Evolutionary conservation across 768 basidiomycete genomes (phyloP).

Genomic region (Naganishia vaughanmartiniae): DNA sequence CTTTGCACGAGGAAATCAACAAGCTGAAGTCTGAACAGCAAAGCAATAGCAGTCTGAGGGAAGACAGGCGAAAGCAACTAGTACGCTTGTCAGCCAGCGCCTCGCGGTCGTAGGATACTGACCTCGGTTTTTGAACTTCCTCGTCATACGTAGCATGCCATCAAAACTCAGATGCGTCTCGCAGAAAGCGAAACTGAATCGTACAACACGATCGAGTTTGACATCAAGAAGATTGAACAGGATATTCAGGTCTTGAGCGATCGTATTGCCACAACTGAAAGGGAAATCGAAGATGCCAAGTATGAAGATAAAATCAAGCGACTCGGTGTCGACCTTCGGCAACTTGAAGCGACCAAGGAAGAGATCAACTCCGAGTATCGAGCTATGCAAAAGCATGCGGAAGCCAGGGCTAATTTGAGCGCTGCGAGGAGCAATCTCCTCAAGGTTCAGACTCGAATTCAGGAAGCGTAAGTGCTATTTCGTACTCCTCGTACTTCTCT

Average conservation of each 20-base stretch:
- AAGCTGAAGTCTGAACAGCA: slow-evolving; percentile 61
- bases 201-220: slow-evolving; percentile 48
- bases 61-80: slow-evolving; percentile 26
- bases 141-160: not conserved
- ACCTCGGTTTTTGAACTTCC: not conserved
- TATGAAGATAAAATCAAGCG: slow-evolving; percentile 47
- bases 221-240: slow-evolving; percentile 58
- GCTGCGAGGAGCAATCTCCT: slow-evolving; percentile 69
- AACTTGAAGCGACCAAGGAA: slow-evolving; percentile 69
- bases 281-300: slow-evolving; percentile 43
- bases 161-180: not conserved
- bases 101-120: not conserved
- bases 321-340: slow-evolving; percentile 54
- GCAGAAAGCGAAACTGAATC: slow-evolving; percentile 43
- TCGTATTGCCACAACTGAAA: slow-evolving; percentile 34
- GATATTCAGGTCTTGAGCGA: slow-evolving; percentile 39
- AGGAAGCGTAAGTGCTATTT: slow-evolving; percentile 61
- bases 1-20: slow-evolving; percentile 55
- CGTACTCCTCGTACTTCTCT: not conserved
- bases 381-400: slow-evolving; percentile 71
- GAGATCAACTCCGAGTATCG: slow-evolving; percentile 68
- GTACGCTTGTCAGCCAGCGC: not conserved
- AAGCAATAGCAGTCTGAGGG: slow-evolving; percentile 18
- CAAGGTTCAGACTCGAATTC: slow-evolving; percentile 65
- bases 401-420: slow-evolving; percentile 73